Base-by-base conservation (phyloP, 495 filamentous ascomycete species). In the Mytilinidion resinicola region DNA sequence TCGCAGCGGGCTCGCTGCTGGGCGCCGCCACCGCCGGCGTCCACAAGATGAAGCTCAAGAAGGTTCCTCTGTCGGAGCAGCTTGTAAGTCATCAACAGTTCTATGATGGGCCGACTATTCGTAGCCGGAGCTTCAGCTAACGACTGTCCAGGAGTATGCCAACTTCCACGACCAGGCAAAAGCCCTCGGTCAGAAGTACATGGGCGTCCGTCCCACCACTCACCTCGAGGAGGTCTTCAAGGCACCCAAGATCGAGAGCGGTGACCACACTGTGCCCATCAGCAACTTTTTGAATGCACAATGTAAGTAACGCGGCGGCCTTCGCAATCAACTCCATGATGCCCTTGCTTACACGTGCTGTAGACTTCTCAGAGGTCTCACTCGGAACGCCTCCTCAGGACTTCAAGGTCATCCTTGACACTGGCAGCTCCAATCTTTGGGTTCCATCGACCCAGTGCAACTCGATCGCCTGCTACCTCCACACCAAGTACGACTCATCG, bases 361-460 rank as follows among this genome's bases (percentile, higher is more conserved):
- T 67, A 96, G 91, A 99, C 78, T 99, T 95, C 84, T 95, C 93
- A 56, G 90, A 96, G 69, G 95, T 99, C 72, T 78, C 84, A 57
- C 82, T 99, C 67, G 95, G 95, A 66, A 91, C 85, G 21, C 95
- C 95, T 47, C 84, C 93, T 25, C 95, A 99, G 76, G 76, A 76
- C 53, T 99, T 99, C 84, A 99, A 99, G 80, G 95, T 99, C 60
- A 87, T 99, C 59, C 85, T 99, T 55, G 95, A 99, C 70, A 99
- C 95, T 25, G 95, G 95, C 61, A 96, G 91, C 79, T 99, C 95
- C 62, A 99, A 99, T 78, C 81, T 99, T 54, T 99, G 95, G 95
- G 95, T 99, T 53, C 95, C 95, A 4, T 96, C 91, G 2, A 77
- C 79, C 12, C 78, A 89, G 63, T 99, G 95, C 73, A 87, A 84